phyloP scores from a whole-genome alignment of 345 rosid species.

The Turritis glabra region DNA sequence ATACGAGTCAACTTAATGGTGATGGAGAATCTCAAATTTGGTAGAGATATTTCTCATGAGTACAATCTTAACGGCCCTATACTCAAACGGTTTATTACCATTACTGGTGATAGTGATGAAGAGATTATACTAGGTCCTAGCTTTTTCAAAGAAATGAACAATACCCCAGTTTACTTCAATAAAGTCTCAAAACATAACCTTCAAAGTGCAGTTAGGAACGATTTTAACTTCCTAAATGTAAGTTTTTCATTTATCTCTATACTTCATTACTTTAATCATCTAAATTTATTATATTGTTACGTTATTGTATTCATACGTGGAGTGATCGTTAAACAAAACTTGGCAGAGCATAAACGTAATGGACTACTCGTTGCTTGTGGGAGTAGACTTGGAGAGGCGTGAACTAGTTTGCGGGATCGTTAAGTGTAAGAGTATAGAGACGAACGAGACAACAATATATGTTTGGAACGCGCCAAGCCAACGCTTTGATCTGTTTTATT shows the following conservation, averaged over 20 bases:
- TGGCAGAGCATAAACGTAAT: slow-evolving; percentile 73
- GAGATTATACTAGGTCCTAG: slow-evolving; percentile 78
- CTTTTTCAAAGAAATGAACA: slow-evolving; percentile 77
- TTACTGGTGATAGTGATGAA: slow-evolving; percentile 42
- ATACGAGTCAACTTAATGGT: slow-evolving; percentile 72
- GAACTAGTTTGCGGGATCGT: slow-evolving; percentile 85
- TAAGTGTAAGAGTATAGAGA: too few species aligned
- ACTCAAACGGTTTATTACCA: slow-evolving; percentile 50
- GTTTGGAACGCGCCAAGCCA: too few species aligned
- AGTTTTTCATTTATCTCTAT: slow-evolving; percentile 36
- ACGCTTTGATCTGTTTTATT: too few species aligned
- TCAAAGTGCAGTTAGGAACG: slow-evolving; percentile 80
- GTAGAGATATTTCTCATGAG: slow-evolving; percentile 58
- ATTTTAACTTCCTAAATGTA: slow-evolving; percentile 71
- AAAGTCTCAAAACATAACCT: slow-evolving; percentile 56
- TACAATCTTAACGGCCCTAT: slow-evolving; percentile 83
- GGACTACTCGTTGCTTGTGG: slow-evolving; percentile 82
- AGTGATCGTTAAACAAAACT: background rate
- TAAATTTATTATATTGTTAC: background rate
- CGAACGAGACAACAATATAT: too few species aligned
- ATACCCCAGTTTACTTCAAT: slow-evolving; percentile 66
- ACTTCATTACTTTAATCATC: background rate
- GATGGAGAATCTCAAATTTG: slow-evolving; percentile 81
- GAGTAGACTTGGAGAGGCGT: slow-evolving; percentile 53
- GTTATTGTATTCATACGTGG: background rate